phyloP scores from a whole-genome alignment of 2,329 filamentous ascomycete species.

The Aureobasidium sp. region DNA sequence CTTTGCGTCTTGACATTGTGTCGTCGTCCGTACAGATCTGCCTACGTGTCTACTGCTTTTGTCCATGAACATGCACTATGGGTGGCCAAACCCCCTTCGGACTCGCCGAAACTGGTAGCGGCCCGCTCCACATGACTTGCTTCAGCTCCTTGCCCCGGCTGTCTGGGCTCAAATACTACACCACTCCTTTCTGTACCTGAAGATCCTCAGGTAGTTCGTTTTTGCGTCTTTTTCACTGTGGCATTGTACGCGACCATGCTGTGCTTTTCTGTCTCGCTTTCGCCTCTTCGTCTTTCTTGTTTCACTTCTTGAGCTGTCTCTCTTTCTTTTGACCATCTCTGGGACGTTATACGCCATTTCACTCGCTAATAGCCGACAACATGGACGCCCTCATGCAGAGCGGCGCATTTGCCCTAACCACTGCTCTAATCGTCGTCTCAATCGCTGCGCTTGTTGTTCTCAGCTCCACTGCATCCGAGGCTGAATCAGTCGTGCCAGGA shows the following conservation, averaged over 20 bases:
- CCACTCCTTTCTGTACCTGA: slow-evolving; percentile 1
- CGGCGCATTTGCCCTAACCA: not conserved
- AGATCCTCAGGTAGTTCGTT: not conserved
- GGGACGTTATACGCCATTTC: not conserved
- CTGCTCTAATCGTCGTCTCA: not conserved
- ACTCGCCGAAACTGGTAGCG: not conserved
- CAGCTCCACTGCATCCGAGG: not conserved
- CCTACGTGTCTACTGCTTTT: not conserved
- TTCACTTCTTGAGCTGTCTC: not conserved
- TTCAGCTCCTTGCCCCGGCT: not conserved
- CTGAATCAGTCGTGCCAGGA: slow-evolving; percentile 14
- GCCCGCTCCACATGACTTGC: slow-evolving; percentile 5
- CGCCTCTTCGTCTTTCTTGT: not conserved
- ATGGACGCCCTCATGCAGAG: not conserved
- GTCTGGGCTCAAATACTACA: slow-evolving; percentile 1
- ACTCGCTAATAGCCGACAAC: not conserved
- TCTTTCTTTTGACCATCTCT: not conserved
- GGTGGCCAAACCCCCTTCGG: slow-evolving; percentile 7
- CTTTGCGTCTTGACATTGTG: not conserved
- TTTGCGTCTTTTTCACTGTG: not conserved
- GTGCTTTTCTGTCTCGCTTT: not conserved
- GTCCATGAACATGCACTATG: not conserved
- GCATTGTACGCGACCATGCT: not conserved
- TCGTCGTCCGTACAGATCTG: not conserved
- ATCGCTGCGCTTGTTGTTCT: not conserved